Base-by-base conservation (phyloP, 192 early-diverging fungal species). In the Linnemannia hyalina region DNA sequence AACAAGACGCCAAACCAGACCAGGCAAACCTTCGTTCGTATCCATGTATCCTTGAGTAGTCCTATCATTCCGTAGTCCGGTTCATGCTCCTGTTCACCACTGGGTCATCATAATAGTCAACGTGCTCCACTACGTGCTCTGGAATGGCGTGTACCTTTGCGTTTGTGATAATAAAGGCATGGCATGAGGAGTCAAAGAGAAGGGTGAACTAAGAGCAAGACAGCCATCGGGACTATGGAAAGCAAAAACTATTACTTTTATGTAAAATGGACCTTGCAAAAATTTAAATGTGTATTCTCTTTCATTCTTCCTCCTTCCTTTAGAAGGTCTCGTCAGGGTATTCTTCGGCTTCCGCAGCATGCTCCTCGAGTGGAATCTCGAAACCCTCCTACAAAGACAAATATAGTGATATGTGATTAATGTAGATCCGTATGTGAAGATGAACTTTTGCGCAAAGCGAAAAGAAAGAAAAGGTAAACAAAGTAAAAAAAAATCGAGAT, bases 301-400 rank as follows among this genome's bases (percentile, higher is more conserved):
- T 35, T 38, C 73, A 60, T 68, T 38, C 20, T 38, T 38, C 16
- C 3, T 71, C 4, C 23, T 9, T 16, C 63, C 6, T 74, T 91
- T 93, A 94, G 77, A 94, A 94, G 2, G 93, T 93, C 80, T 94
- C 92, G 49, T 94, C 93, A 70, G 92, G 92, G 80, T 91, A 90
- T 72, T 88, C 88, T 22, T 82, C 88, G 22, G 74, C 91, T 63
- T 88, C 82, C 23, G 38, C 89, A 26, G 52, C 76, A 40, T 68
- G 80, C 73, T 94, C 93, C 38, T 85, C 83, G n/a, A 93, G 93
- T 73, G 92, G 92, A 44, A 94, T 91, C 81, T 96, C 96, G 88
- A 97, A 97, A 16, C 96, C 96, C 40, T 97, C 96, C 89, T 96
- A 91, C 22, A 72, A 32, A 52, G 36, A 10, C 8, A 26, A 46